Evolutionary conservation across 345 rosid species (phyloP).

Genomic region (Brassica rapa): DNA sequence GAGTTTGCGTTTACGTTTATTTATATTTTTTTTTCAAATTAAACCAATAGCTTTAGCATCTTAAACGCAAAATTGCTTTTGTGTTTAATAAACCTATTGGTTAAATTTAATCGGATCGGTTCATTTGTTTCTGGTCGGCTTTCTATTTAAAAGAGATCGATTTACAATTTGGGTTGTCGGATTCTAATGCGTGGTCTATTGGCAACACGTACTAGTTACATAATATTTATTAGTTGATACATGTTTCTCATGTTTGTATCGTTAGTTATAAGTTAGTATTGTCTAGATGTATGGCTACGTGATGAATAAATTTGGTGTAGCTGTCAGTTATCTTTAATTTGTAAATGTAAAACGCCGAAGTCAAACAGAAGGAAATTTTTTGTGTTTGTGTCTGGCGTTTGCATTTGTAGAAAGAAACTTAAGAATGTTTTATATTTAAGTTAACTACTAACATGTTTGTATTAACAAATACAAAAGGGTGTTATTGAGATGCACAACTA

Average conservation of each 20-base stretch:
- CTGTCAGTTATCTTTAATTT: neutral
- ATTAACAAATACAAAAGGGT: constrained; percentile 48
- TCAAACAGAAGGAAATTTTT: neutral
- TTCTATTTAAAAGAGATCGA: too few relatives aligned
- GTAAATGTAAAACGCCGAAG: neutral
- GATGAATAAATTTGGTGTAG: neutral
- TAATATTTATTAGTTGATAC: neutral
- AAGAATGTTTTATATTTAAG: neutral
- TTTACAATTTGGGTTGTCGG: too few relatives aligned
- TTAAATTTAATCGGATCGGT: neutral
- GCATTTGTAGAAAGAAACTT: neutral
- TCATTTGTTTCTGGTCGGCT: neutral
- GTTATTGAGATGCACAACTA: constrained; percentile 97
- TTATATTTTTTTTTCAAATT: too few relatives aligned
- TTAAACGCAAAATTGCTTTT: neutral
- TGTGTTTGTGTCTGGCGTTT: neutral
- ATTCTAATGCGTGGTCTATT: too few relatives aligned
- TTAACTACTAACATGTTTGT: neutral
- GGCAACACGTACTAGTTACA: too few relatives aligned
- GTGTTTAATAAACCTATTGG: neutral
- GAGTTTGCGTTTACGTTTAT: too few relatives aligned
- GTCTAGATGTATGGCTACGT: neutral
- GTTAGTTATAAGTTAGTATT: neutral
- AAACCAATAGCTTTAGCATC: neutral
- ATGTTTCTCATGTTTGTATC: neutral